phyloP scores from a whole-genome alignment of 192 early-diverging fungal species.

The Entomortierella beljakovae region DNA sequence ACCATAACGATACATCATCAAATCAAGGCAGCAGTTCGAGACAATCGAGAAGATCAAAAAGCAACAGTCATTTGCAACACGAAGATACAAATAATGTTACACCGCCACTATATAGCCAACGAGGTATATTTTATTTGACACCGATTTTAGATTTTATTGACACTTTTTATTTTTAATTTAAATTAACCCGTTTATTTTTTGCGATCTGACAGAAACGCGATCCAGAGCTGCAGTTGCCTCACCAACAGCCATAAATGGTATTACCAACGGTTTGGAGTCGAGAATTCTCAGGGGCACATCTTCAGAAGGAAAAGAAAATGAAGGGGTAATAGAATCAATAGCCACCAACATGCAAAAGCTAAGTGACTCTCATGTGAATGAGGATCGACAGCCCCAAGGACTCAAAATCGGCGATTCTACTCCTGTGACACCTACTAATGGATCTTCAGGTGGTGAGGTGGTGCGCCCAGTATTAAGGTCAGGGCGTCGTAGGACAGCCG shows the following conservation, averaged over 20 bases:
- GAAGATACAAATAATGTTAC: conserved; percentile 1
- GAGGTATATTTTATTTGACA: too few relatives aligned
- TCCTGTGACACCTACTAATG: neutral
- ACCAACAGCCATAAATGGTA: neutral
- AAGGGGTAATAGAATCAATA: conserved; percentile 19
- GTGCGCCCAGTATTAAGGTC: neutral
- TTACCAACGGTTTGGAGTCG: conserved; percentile 1
- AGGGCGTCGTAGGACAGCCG: neutral
- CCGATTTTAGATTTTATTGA: too few relatives aligned
- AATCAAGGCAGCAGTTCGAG: neutral
- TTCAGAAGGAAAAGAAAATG: neutral
- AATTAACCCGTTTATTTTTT: neutral
- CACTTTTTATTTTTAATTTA: too few relatives aligned
- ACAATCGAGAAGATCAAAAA: neutral
- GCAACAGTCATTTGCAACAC: neutral
- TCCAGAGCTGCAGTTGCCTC: neutral
- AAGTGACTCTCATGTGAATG: conserved; percentile 19
- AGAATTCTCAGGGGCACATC: neutral
- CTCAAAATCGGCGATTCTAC: neutral
- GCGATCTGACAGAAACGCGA: neutral
- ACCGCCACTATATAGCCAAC: neutral
- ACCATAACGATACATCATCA: neutral
- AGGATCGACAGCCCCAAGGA: neutral
- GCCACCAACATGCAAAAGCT: conserved; percentile 23
- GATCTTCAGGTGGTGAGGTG: neutral